phyloP scores from a whole-genome alignment of 1,284 basidiomycete species.

The Ceraceosorus guamensis region DNA sequence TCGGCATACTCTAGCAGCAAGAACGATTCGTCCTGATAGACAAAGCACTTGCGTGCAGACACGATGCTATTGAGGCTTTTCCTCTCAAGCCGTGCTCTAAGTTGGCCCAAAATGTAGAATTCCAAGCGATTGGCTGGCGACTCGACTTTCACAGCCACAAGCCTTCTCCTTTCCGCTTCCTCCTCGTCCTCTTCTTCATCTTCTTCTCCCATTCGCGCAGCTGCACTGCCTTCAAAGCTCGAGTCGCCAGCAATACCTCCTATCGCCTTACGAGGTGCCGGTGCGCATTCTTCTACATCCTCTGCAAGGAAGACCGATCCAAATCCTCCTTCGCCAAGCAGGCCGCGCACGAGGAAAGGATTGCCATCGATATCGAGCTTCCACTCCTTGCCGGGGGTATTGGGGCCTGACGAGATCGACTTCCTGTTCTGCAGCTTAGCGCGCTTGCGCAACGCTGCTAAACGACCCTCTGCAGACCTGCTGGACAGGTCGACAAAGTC shows the following conservation, averaged over 20 bases:
- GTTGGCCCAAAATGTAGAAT: conserved; percentile 72
- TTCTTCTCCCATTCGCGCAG: conserved; percentile 52
- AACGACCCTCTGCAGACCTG: conserved; percentile 55
- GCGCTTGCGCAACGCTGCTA: conserved; percentile 58
- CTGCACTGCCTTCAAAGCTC: conserved; percentile 4
- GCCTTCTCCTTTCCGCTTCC: conserved; percentile 55
- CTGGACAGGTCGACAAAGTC: conserved; percentile 61
- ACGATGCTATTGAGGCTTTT: conserved; percentile 27
- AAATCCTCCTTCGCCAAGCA: conserved; percentile 94
- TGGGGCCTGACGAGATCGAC: conserved; percentile 6
- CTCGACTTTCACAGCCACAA: conserved; percentile 87
- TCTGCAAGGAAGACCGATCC: conserved; percentile 79
- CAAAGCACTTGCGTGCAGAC: conserved; percentile 30
- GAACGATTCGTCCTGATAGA: conserved; percentile 69
- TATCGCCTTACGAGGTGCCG: conserved; percentile 1
- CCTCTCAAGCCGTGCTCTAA: conserved; percentile 56
- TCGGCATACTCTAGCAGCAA: conserved; percentile 79
- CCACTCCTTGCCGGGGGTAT: conserved; percentile 4
- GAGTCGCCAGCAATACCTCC: conserved; percentile 12
- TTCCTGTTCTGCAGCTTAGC: conserved; percentile 49
- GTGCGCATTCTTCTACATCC: conserved; percentile 41
- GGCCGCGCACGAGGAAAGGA: conserved; percentile 65
- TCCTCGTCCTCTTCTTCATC: conserved; percentile 60
- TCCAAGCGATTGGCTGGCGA: conserved; percentile 86
- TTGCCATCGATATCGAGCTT: conserved; percentile 52